Evolutionary conservation across 1,284 basidiomycete species (phyloP), one percentile per base, ranked within the genome.

Genomic region (Malassezia nana): DNA sequence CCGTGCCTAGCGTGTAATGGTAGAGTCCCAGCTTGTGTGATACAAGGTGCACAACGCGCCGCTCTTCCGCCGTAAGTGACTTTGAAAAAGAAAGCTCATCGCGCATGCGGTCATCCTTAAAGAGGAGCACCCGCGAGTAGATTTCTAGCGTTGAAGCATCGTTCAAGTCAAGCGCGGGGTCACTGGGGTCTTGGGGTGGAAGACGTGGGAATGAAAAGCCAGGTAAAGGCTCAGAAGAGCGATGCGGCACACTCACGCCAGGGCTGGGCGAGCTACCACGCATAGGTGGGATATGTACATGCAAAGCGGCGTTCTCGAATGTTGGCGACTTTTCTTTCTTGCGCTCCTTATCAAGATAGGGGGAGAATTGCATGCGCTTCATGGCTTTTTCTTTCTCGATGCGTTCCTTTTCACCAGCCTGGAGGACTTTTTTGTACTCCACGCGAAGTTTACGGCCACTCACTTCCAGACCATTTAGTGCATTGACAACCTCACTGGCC

Each of bases 341-440:
- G 31, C 66, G 54, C 22, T 69, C 64, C 38, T 64, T 49, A 39
- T 74, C 71, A 26, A 64, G 64, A 46, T 65, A 56, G 47, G 67
- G 65, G 63, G 69, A 63, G 35, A 56, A 59, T 47, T 89, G 84
- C 91, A 99, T 96, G 53, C 92, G 82, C 67, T 92, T 87, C 65
- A 99, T 84, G 2, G 94, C 94, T 79, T 99, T 99, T 78, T 98
- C 94, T 60, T 94, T 81, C 76, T 99, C 92, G 72, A 98, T 99
- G 54, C 89, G 83, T 74, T 99, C 94, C 78, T 99, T 99, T 77
- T 99, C 94, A 42, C 94, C 92, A 1, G 90, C 90, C 75, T 96
- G 92, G 16, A 99, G 79, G 8, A 96, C 94, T 77, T 96, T 96
- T 79, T 99, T 99, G 80, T 96, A 98, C 77, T 99, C 92, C 55